Percentiles rank a stretch among this genome's conserved stretches.
Evolutionary conservation across 495 filamentous ascomycete species (phyloP).

Genomic region (Trypethelium eluteriae): DNA sequence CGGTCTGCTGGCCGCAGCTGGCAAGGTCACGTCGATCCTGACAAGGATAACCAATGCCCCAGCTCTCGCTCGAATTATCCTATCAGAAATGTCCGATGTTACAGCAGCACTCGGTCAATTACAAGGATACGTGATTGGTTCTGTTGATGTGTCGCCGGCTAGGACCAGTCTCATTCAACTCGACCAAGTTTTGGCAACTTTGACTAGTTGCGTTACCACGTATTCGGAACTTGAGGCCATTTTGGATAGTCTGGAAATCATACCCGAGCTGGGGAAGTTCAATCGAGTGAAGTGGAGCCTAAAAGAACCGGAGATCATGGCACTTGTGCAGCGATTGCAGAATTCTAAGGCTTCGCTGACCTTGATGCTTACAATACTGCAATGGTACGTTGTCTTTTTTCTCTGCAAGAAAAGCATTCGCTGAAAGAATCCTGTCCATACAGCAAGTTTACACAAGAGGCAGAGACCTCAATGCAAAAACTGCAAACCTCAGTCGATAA

Average conservation of each 20-base stretch:
- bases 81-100: neutral
- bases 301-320: neutral
- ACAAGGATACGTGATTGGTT: constrained; percentile 1
- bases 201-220: constrained; percentile 11
- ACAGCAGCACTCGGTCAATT: neutral
- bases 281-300: constrained; percentile 5
- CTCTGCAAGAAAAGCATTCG: too few relatives aligned
- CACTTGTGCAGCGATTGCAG: constrained; percentile 9
- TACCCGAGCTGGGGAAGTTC: neutral
- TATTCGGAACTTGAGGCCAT: constrained; percentile 13
- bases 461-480: neutral
- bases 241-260: neutral
- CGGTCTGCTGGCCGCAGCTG: neutral
- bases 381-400: constrained; percentile 1
- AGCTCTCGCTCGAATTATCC: neutral
- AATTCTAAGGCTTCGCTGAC: constrained; percentile 8
- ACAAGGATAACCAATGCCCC: neutral
- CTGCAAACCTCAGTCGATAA: neutral
- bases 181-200: constrained; percentile 3
- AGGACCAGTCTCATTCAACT: neutral
- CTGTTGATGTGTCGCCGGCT: neutral
- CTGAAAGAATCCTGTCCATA: neutral
- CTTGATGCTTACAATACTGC: constrained; percentile 8
- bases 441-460: constrained; percentile 5
- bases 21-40: constrained; percentile 6